Evolutionary conservation across 352 stramenopile species (phyloP), one percentile per base, ranked within the genome.

Genomic region (Globisporangium middletonii): DNA sequence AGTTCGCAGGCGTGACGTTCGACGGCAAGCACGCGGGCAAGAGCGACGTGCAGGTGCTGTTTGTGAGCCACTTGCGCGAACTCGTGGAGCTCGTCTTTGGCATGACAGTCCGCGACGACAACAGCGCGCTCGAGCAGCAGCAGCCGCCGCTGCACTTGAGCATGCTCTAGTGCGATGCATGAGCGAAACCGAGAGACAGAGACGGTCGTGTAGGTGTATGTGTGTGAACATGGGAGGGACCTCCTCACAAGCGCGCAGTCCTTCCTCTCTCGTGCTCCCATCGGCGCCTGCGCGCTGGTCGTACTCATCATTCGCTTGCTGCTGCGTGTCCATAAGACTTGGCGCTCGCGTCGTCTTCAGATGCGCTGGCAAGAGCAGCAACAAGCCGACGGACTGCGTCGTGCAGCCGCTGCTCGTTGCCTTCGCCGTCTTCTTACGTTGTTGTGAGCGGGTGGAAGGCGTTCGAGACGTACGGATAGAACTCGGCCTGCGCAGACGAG

Each of bases 381-480:
- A n/a, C n/a, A n/a, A n/a, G n/a, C n/a, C n/a, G n/a, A n/a, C n/a
- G n/a, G n/a, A 23, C 23, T 23, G 23, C 23, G 23, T 23, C 23
- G 23, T 23, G n/a, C n/a, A n/a, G n/a, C n/a, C n/a, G n/a, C 54
- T 37, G 60, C 57, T 16, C 27, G 13, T 45, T n/a, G 18, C 30
- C 46, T 27, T 6, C 27, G 23, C 50, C 11, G 30, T 18, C 28
- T 41, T 33, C 16, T 50, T 45, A 57, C 7, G 41, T 46, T 19
- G 66, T 77, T 48, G 60, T 72, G 23, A 94, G 65, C 28, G 81
- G 77, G 53, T 77, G 75, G 69, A 94, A 94, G 23, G 76, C 62
- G 65, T 91, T 92, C 62, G 77, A 83, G 60, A 94, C 83, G 66
- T 94, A 94, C 46, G 83, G 77, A 55, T 72, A 92, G 64, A 90